phyloP scores from a whole-genome alignment of 805 yeast genomes.

The Yarrowia sp. region DNA sequence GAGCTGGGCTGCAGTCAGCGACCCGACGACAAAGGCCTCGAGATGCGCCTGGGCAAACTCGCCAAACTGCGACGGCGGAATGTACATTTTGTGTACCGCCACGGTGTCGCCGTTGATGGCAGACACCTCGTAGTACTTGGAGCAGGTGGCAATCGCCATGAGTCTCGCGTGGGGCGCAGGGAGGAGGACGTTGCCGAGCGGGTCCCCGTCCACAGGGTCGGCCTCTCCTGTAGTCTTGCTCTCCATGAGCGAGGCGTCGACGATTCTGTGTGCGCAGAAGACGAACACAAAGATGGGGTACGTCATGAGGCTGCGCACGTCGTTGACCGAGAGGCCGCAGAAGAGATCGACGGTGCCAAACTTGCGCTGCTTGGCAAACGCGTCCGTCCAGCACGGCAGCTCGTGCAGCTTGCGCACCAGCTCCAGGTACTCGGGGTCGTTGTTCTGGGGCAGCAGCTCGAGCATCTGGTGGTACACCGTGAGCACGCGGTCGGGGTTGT shows the following conservation, averaged over 20 bases:
- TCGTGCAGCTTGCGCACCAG: conserved; percentile 30
- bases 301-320: conserved; percentile 27
- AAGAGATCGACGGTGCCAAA: conserved; percentile 25
- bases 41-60: conserved; percentile 36
- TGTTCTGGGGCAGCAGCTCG: conserved; percentile 3
- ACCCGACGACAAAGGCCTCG: conserved; percentile 33
- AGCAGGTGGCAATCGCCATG: conserved; percentile 27
- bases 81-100: conserved; percentile 29
- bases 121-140: conserved; percentile 34
- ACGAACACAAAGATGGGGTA: conserved; percentile 33
- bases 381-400: conserved; percentile 33
- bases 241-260: conserved; percentile 17
- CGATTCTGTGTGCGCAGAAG: conserved; percentile 24
- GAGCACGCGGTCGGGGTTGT: conserved; percentile 20
- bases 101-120: conserved; percentile 30
- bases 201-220: conserved; percentile 27
- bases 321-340: conserved; percentile 27
- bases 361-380: conserved; percentile 32
- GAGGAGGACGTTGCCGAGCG: conserved; percentile 20
- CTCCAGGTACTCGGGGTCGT: conserved; percentile 28
- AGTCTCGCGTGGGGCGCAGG: conserved; percentile 30
- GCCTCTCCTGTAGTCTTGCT: conserved; percentile 24
- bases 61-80: conserved; percentile 34
- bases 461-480: conserved; percentile 36
- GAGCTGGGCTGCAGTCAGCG: conserved; percentile 20